Base-by-base conservation (phyloP, 2,329 filamentous ascomycete genomes). In the Daldinia sp. region DNA sequence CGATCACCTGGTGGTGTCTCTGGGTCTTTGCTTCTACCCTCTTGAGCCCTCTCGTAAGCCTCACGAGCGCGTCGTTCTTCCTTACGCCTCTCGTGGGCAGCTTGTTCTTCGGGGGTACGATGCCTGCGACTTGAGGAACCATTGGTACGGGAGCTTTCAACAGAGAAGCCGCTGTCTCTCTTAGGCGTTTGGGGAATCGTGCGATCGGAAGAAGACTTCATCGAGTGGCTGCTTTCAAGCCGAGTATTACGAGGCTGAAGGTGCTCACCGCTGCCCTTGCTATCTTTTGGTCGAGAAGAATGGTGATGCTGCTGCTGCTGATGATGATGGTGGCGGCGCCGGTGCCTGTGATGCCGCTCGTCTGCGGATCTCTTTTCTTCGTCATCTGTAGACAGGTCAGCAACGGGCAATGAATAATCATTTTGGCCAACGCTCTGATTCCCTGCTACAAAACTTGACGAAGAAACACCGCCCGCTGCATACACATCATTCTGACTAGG, bases 301-400 rank as follows among this genome's bases (percentile, higher is more conserved):
- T 68, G 72, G 53, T 78, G 76, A 41, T 74, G 74, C 58, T 23
- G 20, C 1, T 74, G 74, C 58, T 23, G 20, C 1, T 74, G 74
- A 46, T 69, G 74, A 60, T 74, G 74, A 42, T 70, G 58, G 10
- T 74, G 74, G 44, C 69, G 75, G 70, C 65, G 75, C 72, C 69
- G 73, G 63, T 66, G 72, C 63, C 74, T 75, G 20, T 68, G 70
- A 39, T 60, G 68, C 53, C 66, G 65, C 62, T 71, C 69, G 28
- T 73, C 69, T 74, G 75, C 60, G 74, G 74, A 68, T 81, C 79
- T 76, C 78, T 81, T 74, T 76, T 78, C 75, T 78, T 84, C 75
- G 72, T 85, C 84, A 79, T 86, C 85, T 88, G 81, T 80, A 79
- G 81, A 84, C 77, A 84, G 81, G 85, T 88, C 83, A 88, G 86